A percentile compares a stretch with the other conserved stretches of the same genome.
phyloP scores from a whole-genome alignment of 495 filamentous ascomycete species.

The Evernia prunastri region DNA sequence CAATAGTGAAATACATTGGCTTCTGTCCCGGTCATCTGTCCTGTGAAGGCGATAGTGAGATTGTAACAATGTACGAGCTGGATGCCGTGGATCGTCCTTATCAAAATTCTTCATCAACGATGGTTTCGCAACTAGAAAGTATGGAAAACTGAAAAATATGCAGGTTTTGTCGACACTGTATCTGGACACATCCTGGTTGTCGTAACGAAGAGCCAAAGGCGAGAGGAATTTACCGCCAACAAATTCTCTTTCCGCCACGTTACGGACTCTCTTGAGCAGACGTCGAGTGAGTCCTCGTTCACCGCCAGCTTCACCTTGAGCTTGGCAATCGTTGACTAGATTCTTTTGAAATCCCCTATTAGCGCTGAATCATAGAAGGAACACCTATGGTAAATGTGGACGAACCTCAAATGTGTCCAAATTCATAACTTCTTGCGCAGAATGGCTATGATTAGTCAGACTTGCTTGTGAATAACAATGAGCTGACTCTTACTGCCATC shows the following conservation, averaged over 20 bases:
- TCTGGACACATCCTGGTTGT: slow-evolving; percentile 15
- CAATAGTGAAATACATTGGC: slow-evolving; percentile 17
- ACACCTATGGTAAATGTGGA: background rate
- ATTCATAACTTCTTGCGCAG: background rate
- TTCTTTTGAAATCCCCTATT: background rate
- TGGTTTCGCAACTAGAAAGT: slow-evolving; percentile 1
- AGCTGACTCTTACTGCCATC: slow-evolving; percentile 4
- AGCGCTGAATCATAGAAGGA: background rate
- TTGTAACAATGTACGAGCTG: slow-evolving; percentile 18
- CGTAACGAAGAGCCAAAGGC: slow-evolving; percentile 11
- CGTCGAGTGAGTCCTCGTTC: background rate
- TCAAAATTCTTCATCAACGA: background rate
- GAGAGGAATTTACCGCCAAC: background rate
- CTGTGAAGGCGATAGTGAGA: slow-evolving; percentile 20
- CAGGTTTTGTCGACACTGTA: slow-evolving; percentile 16
- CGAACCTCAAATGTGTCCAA: background rate
- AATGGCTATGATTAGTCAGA: background rate
- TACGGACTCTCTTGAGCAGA: slow-evolving; percentile 1
- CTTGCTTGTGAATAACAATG: background rate
- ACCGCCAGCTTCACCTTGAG: background rate
- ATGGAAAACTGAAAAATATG: slow-evolving; percentile 21
- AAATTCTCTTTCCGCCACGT: background rate
- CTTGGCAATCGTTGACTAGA: background rate
- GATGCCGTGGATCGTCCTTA: slow-evolving; percentile 15
- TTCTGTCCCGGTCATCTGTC: slow-evolving; percentile 15